Evolutionary conservation across 306 rosid species (phyloP).

Genomic region (Medicago truncatula): MtrunA17r5.0-ANR NC_053043.1:726501-727000

Average conservation of each 20-base stretch:
- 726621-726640: constrained; percentile 39
- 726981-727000: constrained; percentile 93
- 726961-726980: constrained; percentile 69
- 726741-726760: constrained; percentile 77
- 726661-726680: constrained; percentile 69
- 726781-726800: constrained; percentile 75
- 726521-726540: constrained; percentile 84
- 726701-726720: constrained; percentile 91
- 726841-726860: constrained; percentile 83
- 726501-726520: constrained; percentile 49
- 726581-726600: constrained; percentile 71
- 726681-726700: constrained; percentile 87
- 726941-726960: constrained; percentile 53
- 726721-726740: constrained; percentile 79
- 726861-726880: constrained; percentile 95
- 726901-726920: constrained; percentile 82
- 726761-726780: constrained; percentile 95
- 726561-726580: constrained; percentile 64
- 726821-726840: constrained; percentile 82
- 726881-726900: constrained; percentile 92
- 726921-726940: constrained; percentile 92
- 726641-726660: constrained; percentile 69
- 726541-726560: constrained; percentile 68
- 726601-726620: constrained; percentile 51
- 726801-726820: constrained; percentile 82